These are phyloP conservation scores for Sicyos baderoa DNA, from an alignment of 306 rosid species.

Conservation along the genomic window DNA sequence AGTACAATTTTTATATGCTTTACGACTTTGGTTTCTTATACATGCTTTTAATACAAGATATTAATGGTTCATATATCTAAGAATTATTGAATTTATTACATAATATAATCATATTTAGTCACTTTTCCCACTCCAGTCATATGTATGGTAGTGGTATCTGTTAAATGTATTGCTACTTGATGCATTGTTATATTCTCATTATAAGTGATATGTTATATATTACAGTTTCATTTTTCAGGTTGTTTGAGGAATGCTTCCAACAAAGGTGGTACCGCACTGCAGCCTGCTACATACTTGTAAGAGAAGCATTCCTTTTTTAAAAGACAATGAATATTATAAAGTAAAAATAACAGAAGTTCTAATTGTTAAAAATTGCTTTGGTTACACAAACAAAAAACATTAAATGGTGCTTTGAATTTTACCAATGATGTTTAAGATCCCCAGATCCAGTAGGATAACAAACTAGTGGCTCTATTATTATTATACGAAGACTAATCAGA, in stretches of 20 bases:
- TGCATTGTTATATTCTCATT: background rate
- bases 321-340: conserved; percentile 17
- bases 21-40: conserved; percentile 18
- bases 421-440: background rate
- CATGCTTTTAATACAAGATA: conserved; percentile 11
- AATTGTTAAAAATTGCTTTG: background rate
- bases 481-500: background rate
- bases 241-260: conserved; percentile 98
- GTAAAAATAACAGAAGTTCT: conserved; percentile 15
- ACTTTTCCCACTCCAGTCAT: background rate
- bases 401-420: background rate
- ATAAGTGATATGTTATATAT: background rate
- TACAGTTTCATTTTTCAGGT: conserved; percentile 35
- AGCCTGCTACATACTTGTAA: conserved; percentile 96
- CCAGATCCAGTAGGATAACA: background rate
- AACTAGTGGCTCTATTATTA: conserved; percentile 1
- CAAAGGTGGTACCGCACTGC: conserved; percentile 97
- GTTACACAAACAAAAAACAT: background rate
- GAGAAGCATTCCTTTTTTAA: conserved; percentile 22
- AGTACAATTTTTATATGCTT: conserved; percentile 35
- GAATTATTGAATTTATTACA: background rate
- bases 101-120: background rate
- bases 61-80: no score
- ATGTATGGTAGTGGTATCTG: background rate
- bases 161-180: no score